These are phyloP conservation scores for Microdochium paspali DNA, from an alignment of 2,329 filamentous ascomycete species.

Conservation along the genomic window DNA sequence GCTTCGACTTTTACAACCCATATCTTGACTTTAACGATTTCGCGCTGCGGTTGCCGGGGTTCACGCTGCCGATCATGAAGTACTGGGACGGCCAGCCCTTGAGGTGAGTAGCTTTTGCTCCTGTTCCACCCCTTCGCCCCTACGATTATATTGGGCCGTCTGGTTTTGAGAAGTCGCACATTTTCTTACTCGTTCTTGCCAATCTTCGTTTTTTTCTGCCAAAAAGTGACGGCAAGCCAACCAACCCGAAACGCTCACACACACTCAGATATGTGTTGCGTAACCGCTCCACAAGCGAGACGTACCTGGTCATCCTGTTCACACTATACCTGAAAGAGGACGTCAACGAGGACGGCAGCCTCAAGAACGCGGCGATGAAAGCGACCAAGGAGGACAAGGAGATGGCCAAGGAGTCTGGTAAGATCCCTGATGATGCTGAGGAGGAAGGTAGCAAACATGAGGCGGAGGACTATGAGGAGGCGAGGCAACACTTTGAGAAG, in stretches of 20 bases:
- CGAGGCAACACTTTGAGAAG: slow-evolving; percentile 23
- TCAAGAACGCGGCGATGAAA: slow-evolving; percentile 29
- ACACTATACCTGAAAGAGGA: slow-evolving; percentile 64
- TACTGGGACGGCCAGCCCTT: slow-evolving; percentile 71
- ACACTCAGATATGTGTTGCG: slow-evolving; percentile 87
- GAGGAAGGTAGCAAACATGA: slow-evolving; percentile 7
- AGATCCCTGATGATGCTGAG: slow-evolving; percentile 6
- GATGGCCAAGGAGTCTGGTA: slow-evolving; percentile 7
- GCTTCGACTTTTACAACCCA: slow-evolving; percentile 73
- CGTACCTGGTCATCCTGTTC: slow-evolving; percentile 77
- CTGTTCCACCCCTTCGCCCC: slow-evolving; percentile 1
- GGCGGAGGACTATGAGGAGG: slow-evolving; percentile 24
- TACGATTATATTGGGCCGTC: no score
- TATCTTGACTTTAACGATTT: slow-evolving; percentile 80
- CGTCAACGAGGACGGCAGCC: slow-evolving; percentile 46
- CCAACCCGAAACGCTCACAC: slow-evolving; percentile 57
- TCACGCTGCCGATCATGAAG: slow-evolving; percentile 62
- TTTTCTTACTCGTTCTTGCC: slow-evolving; percentile 9
- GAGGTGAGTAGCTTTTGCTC: slow-evolving; percentile 10
- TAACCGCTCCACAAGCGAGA: slow-evolving; percentile 61
- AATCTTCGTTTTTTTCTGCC: slow-evolving; percentile 8
- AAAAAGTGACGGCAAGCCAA: background rate
- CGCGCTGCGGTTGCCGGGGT: slow-evolving; percentile 61
- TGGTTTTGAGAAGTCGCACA: no score
- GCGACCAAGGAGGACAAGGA: slow-evolving; percentile 23